Conservation (phyloP, 2,329 filamentous ascomycete genomes). For the Botrytis galanthina region DNA sequence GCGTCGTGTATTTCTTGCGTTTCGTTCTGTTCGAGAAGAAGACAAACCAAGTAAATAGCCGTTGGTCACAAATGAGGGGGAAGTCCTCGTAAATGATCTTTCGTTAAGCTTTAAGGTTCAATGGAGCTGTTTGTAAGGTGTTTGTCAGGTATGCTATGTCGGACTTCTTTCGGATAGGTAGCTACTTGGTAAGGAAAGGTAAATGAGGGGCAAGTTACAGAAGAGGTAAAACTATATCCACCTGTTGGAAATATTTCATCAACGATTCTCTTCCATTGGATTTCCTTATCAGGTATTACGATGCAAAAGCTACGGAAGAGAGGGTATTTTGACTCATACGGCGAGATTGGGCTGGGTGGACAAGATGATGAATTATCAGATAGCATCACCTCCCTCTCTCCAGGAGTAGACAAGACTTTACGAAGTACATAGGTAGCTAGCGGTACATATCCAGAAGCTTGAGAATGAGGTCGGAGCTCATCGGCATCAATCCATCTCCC, state of each 20-base stretch:
- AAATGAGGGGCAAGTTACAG: slow-evolving; percentile 2
- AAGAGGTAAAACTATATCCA: background rate
- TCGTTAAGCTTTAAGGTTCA: background rate
- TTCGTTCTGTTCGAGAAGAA: background rate
- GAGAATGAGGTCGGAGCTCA: background rate
- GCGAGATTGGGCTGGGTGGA: background rate
- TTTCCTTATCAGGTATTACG: background rate
- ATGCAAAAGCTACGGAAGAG: background rate
- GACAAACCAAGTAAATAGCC: background rate
- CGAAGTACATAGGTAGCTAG: background rate
- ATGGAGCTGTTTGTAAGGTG: background rate
- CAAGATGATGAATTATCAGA: background rate
- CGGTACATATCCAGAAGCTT: background rate
- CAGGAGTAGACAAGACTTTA: background rate
- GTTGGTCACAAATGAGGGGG: background rate
- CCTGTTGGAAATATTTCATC: background rate
- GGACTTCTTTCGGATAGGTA: slow-evolving; percentile 4
- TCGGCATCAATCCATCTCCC: background rate
- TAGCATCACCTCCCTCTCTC: background rate
- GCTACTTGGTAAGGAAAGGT: background rate
- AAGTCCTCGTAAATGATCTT: background rate
- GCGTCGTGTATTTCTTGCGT: background rate
- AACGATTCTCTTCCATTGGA: background rate
- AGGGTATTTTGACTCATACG: background rate
- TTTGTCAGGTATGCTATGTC: background rate